Percentiles rank a stretch among this genome's conserved stretches.
Conservation (phyloP, 805 yeast genomes). For the Schwanniomyces sp. region DNA sequence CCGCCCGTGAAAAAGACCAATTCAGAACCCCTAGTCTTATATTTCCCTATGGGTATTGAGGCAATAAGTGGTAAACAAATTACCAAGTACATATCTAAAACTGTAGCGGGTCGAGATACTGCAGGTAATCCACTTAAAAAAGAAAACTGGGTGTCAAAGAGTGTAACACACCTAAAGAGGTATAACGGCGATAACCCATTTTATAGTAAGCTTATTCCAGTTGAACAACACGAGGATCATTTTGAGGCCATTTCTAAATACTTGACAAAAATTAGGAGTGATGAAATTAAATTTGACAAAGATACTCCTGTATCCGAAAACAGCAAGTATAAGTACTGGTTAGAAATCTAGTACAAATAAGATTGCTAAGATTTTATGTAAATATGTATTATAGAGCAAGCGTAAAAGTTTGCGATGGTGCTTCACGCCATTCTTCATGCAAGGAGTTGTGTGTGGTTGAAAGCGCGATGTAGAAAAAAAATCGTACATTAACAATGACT, state of each 20-base stretch:
- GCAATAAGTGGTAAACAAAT: slow-evolving; percentile 57
- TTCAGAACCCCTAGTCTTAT: slow-evolving; percentile 29
- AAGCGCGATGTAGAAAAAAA: background rate
- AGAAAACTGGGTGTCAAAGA: slow-evolving; percentile 16
- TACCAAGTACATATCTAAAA: slow-evolving; percentile 35
- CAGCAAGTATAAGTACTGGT: slow-evolving; percentile 13
- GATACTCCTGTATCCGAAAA: slow-evolving; percentile 7
- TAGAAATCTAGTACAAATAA: slow-evolving; percentile 2
- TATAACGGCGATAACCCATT: slow-evolving; percentile 15
- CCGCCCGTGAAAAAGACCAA: slow-evolving; percentile 51
- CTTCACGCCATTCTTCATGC: background rate
- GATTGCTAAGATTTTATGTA: background rate
- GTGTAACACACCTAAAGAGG: slow-evolving; percentile 15
- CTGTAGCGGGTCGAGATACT: slow-evolving; percentile 30
- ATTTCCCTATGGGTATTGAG: slow-evolving; percentile 58
- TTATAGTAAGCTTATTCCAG: slow-evolving; percentile 15
- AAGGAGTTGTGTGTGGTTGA: background rate
- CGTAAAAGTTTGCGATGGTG: background rate
- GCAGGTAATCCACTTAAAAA: slow-evolving; percentile 21
- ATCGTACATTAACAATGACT: slow-evolving; percentile 1
- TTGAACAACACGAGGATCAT: background rate
- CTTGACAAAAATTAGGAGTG: background rate
- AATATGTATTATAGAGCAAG: background rate
- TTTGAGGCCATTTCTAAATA: slow-evolving; percentile 2
- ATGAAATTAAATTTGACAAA: slow-evolving; percentile 3